Percentiles rank a stretch among this genome's conserved stretches.
Conservation (phyloP, 345 rosid species). For the Brassica cretica region DNA sequence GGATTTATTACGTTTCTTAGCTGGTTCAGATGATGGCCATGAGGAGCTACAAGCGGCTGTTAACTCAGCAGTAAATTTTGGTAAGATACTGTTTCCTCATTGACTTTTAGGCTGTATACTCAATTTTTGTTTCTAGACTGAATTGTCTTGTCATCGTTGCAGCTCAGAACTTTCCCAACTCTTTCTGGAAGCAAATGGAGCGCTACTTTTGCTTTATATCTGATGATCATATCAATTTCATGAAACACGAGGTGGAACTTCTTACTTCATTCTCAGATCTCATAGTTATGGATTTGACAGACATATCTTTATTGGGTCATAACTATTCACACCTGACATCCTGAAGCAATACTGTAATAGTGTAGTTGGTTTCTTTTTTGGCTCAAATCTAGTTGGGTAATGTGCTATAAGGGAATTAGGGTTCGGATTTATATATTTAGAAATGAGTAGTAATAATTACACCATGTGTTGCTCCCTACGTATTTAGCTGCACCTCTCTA, state of each 20-base stretch:
- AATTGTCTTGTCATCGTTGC: slow-evolving; percentile 43
- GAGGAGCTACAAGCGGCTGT: slow-evolving; percentile 86
- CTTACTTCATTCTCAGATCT: slow-evolving; percentile 10
- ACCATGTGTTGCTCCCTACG: slow-evolving; percentile 1
- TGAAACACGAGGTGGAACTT: slow-evolving; percentile 66
- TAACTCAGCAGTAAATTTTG: slow-evolving; percentile 61
- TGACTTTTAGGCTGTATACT: slow-evolving; percentile 24
- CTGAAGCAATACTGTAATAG: slow-evolving; percentile 18
- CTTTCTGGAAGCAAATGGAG: slow-evolving; percentile 88
- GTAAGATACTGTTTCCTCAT: slow-evolving; percentile 42
- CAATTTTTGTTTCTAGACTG: slow-evolving; percentile 23
- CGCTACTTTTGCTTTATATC: slow-evolving; percentile 62
- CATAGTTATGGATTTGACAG: not conserved
- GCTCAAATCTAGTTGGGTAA: slow-evolving; percentile 8
- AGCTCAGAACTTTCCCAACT: slow-evolving; percentile 52
- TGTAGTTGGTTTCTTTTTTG: not conserved
- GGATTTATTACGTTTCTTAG: slow-evolving; percentile 49
- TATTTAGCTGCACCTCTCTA: slow-evolving; percentile 7
- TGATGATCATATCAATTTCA: slow-evolving; percentile 60
- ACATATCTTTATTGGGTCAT: slow-evolving; percentile 20
- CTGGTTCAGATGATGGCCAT: slow-evolving; percentile 75
- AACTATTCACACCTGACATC: not conserved
- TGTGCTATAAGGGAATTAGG: slow-evolving; percentile 8
- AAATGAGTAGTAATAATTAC: not conserved
- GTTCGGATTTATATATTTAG: slow-evolving; percentile 2